phyloP scores from a whole-genome alignment of 106 monocot species.

The Amphibolis antarctica region DNA sequence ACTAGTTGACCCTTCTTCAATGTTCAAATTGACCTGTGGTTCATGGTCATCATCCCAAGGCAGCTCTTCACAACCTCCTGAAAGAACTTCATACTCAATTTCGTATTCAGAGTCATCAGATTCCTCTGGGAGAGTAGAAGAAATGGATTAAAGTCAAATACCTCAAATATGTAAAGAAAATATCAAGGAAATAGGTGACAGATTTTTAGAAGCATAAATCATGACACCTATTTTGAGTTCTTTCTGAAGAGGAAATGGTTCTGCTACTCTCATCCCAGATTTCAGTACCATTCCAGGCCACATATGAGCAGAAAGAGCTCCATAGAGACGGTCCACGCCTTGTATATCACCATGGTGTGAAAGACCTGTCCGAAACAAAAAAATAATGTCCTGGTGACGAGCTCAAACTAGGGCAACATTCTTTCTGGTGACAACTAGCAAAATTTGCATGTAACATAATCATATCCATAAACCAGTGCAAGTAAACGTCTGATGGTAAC shows the following conservation, averaged over 20 bases:
- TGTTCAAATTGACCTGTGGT: slow-evolving; percentile 10
- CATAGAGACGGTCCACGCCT: slow-evolving; percentile 68
- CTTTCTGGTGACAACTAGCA: no score
- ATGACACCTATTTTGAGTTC: slow-evolving; percentile 28
- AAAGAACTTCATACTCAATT: slow-evolving; percentile 73
- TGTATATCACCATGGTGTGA: slow-evolving; percentile 88
- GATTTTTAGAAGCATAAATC: background rate
- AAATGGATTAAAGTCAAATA: background rate
- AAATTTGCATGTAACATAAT: no score
- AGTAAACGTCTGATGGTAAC: no score
- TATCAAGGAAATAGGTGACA: background rate
- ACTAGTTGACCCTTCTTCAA: background rate
- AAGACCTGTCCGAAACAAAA: slow-evolving; percentile 40
- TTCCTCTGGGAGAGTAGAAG: slow-evolving; percentile 26
- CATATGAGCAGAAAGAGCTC: slow-evolving; percentile 91
- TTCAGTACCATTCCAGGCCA: slow-evolving; percentile 99
- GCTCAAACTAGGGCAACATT: no score
- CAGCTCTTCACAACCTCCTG: slow-evolving; percentile 57
- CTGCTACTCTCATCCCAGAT: slow-evolving; percentile 47
- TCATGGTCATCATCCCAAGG: slow-evolving; percentile 27
- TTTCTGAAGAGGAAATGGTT: slow-evolving; percentile 26
- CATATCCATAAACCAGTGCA: no score
- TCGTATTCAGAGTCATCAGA: slow-evolving; percentile 83
- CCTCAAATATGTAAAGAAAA: background rate
- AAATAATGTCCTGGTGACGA: no score